A percentile compares a stretch with the other conserved stretches of the same genome.
Conservation (phyloP, 108 stramenopile genomes). For the Craspedostauros australis region DNA sequence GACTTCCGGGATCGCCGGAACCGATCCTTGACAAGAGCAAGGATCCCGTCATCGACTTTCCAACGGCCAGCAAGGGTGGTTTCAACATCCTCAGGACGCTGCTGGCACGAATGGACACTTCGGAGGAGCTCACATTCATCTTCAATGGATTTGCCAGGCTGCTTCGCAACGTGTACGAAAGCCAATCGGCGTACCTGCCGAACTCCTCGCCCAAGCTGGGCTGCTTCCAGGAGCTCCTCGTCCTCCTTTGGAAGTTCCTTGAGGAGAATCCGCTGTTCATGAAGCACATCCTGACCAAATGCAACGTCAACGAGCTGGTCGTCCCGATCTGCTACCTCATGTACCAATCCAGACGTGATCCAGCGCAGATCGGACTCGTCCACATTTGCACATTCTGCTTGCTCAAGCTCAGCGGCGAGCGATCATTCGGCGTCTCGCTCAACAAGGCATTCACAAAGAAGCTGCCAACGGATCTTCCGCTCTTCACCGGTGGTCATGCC, state of each 20-base stretch:
- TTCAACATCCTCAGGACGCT: slow-evolving; percentile 89
- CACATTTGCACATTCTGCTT: slow-evolving; percentile 96
- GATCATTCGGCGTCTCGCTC: slow-evolving; percentile 91
- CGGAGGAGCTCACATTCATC: slow-evolving; percentile 67
- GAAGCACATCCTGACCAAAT: slow-evolving; percentile 76
- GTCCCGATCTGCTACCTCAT: slow-evolving; percentile 93
- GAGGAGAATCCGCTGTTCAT: slow-evolving; percentile 93
- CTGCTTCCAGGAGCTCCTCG: slow-evolving; percentile 92
- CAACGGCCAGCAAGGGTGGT: slow-evolving; percentile 56
- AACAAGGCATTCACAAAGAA: slow-evolving; percentile 84
- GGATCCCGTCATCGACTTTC: slow-evolving; percentile 53
- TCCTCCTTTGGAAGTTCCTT: slow-evolving; percentile 95
- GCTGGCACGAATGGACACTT: slow-evolving; percentile 69
- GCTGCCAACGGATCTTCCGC: slow-evolving; percentile 80
- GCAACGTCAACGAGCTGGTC: slow-evolving; percentile 77
- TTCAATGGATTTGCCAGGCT: slow-evolving; percentile 86
- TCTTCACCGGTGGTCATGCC: slow-evolving; percentile 87
- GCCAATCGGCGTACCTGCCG: slow-evolving; percentile 72
- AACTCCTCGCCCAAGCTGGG: slow-evolving; percentile 56
- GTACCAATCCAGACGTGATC: slow-evolving; percentile 85
- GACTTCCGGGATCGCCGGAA: slow-evolving; percentile 64
- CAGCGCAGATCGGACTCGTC: slow-evolving; percentile 84
- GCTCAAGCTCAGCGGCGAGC: slow-evolving; percentile 90
- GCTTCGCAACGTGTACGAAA: slow-evolving; percentile 80
- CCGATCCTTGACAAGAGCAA: slow-evolving; percentile 54